Conservation (phyloP, 2,329 filamentous ascomycete species). For the Pseudofabraea citricarpa region DNA sequence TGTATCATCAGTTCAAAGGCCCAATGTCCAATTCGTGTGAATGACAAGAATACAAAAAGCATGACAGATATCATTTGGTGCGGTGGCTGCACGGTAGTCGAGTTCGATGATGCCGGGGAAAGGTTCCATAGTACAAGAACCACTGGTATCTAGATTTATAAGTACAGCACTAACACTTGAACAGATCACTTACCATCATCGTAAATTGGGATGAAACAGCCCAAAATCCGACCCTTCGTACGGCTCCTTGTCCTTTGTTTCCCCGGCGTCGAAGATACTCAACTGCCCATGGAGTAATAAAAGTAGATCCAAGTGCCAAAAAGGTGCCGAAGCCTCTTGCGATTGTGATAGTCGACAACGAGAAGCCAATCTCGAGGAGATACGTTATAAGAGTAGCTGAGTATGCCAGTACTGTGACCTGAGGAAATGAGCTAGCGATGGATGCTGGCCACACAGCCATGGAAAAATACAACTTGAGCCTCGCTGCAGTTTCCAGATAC, state of each 20-base stretch:
- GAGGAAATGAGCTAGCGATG: conserved; percentile 42
- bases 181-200: conserved; percentile 28
- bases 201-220: conserved; percentile 32
- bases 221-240: conserved; percentile 27
- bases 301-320: conserved; percentile 44
- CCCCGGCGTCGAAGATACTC: conserved; percentile 19
- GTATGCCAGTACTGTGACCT: conserved; percentile 44
- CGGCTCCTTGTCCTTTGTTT: conserved; percentile 8
- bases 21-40: conserved; percentile 33
- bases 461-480: conserved; percentile 29
- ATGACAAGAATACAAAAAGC: conserved; percentile 30
- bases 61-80: conserved; percentile 13
- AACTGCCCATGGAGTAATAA: conserved; percentile 43
- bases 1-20: conserved; percentile 33
- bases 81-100: neutral
- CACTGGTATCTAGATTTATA: conserved; percentile 29
- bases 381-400: conserved; percentile 49
- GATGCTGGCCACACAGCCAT: conserved; percentile 37
- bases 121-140: conserved; percentile 27
- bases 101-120: conserved; percentile 2
- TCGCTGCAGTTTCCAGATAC: conserved; percentile 15
- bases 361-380: conserved; percentile 42
- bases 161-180: too few species aligned
- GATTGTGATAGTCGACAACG: conserved; percentile 37
- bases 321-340: conserved; percentile 38